Percentiles rank a stretch among this genome's conserved stretches.
These are phyloP conservation scores for Suhomyces vadensis DNA, from an alignment of 805 yeast species.

Conservation along the genomic window DNA sequence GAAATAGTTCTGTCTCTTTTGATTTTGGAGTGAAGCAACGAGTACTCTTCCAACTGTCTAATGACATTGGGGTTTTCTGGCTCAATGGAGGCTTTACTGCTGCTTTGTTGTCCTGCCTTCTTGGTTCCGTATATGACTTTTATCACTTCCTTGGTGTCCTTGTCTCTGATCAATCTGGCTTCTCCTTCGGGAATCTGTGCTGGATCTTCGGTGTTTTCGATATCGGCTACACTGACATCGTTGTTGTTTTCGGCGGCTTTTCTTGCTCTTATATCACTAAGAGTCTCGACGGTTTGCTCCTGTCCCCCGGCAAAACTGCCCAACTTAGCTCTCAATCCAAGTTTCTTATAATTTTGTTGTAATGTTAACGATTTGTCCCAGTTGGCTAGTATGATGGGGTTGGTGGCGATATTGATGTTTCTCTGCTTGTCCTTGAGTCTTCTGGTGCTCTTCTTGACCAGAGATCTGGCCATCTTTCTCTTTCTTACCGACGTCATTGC, in stretches of 20 bases:
- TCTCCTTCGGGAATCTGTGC: conserved; percentile 71
- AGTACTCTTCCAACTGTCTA: conserved; percentile 59
- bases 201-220: conserved; percentile 50
- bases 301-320: conserved; percentile 76
- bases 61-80: conserved; percentile 57
- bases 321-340: conserved; percentile 73
- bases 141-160: conserved; percentile 59
- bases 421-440: conserved; percentile 69
- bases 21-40: conserved; percentile 45
- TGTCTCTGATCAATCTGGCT: conserved; percentile 74
- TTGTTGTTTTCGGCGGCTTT: conserved; percentile 23
- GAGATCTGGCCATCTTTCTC: conserved; percentile 78
- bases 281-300: conserved; percentile 55
- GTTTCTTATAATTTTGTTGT: conserved; percentile 78
- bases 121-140: conserved; percentile 72
- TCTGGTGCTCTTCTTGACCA: conserved; percentile 69
- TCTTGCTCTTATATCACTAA: conserved; percentile 36
- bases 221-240: conserved; percentile 40
- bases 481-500: conserved; percentile 74
- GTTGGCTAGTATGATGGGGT: conserved; percentile 81
- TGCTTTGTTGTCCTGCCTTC: conserved; percentile 24
- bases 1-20: conserved; percentile 58
- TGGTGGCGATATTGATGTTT: conserved; percentile 62
- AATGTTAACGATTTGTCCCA: conserved; percentile 87
- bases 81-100: conserved; percentile 23